phyloP scores from a whole-genome alignment of 306 rosid species.

The Ammopiptanthus mongolicus region DNA sequence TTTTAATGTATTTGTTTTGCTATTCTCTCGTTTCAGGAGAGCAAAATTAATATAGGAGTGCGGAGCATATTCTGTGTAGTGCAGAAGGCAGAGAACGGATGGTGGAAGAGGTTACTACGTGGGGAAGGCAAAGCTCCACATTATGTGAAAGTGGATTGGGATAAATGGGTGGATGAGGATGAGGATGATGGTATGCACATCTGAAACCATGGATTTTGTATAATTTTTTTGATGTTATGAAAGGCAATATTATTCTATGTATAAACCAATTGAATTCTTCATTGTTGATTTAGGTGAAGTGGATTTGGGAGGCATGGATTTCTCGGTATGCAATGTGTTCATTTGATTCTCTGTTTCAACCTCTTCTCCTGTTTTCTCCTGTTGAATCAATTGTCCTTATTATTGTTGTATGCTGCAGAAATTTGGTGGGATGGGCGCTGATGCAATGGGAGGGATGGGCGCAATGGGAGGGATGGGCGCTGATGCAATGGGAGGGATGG shows the following conservation, averaged over 20 bases:
- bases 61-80: constrained; percentile 67
- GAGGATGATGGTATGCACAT: constrained; percentile 53
- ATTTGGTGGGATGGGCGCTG: constrained; percentile 60
- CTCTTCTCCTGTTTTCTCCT: background rate
- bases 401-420: constrained; percentile 39
- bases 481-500: constrained; percentile 69
- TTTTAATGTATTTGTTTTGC: background rate
- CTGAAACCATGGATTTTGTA: background rate
- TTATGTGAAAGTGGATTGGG: constrained; percentile 91
- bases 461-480: background rate
- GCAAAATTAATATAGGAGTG: constrained; percentile 78
- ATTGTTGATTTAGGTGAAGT: constrained; percentile 41
- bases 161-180: constrained; percentile 96
- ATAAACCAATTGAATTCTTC: background rate
- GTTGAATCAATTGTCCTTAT: constrained; percentile 3
- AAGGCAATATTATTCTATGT: background rate
- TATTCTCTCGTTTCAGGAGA: constrained; percentile 48
- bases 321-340: constrained; percentile 62
- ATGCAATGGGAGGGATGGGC: constrained; percentile 31
- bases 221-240: background rate
- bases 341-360: background rate
- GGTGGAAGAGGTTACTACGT: constrained; percentile 81
- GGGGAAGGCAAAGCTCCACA: constrained; percentile 85
- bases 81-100: constrained; percentile 80
- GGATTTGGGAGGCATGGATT: constrained; percentile 95